Conservation (phyloP, 768 basidiomycete species). For the Chalciporus sphaerocephalus region DNA sequence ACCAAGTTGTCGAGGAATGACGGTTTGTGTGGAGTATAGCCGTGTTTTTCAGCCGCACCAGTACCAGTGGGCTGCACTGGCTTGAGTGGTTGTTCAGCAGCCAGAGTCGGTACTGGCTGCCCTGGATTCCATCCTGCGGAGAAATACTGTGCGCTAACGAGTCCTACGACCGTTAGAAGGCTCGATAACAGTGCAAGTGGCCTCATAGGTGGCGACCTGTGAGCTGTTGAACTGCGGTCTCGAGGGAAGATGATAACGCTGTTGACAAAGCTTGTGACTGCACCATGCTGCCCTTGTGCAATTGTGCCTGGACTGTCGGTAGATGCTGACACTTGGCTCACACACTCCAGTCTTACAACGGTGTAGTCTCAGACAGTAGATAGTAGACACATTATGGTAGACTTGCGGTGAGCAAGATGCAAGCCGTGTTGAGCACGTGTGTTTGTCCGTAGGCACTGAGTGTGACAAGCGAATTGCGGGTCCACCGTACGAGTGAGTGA, state of each 20-base stretch:
- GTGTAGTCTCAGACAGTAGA: no score
- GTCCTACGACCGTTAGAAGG: conserved; percentile 17
- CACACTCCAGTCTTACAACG: no score
- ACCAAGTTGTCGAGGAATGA: conserved; percentile 38
- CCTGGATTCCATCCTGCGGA: conserved; percentile 81
- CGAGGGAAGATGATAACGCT: background rate
- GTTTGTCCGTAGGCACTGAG: no score
- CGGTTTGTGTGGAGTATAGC: conserved; percentile 8
- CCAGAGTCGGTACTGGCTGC: conserved; percentile 43
- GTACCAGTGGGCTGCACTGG: conserved; percentile 24
- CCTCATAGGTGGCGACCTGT: conserved; percentile 52
- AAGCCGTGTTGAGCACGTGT: no score
- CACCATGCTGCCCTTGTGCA: no score
- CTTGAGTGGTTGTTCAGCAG: conserved; percentile 12
- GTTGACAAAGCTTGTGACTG: conserved; percentile 1
- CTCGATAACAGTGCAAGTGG: conserved; percentile 35
- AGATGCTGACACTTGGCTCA: background rate
- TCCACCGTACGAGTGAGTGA: no score
- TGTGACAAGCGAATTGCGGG: no score
- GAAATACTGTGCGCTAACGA: conserved; percentile 64
- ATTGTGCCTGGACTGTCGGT: background rate
- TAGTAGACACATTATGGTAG: no score
- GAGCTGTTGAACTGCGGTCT: background rate
- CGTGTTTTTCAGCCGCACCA: conserved; percentile 23
- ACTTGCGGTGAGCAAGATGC: no score